Percentiles rank a stretch among this genome's conserved stretches.
Conservation (phyloP, 2,329 filamentous ascomycete genomes). For the Rasamsonia emersonii region DNA sequence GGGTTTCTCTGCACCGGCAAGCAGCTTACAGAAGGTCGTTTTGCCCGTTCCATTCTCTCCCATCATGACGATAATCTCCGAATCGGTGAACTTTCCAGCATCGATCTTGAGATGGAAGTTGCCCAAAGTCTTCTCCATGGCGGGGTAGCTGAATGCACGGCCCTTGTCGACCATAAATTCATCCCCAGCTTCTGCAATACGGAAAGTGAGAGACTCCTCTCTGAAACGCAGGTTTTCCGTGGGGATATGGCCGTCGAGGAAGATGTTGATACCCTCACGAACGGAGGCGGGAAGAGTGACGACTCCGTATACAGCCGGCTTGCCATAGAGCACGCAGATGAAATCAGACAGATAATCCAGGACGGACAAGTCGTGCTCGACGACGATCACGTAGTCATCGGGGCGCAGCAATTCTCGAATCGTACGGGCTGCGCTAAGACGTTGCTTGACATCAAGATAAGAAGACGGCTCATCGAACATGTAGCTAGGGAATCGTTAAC, state of each 20-base stretch:
- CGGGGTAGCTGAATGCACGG: constrained; percentile 77
- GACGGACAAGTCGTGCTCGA: constrained; percentile 98
- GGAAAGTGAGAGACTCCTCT: constrained; percentile 93
- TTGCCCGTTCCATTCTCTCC: constrained; percentile 99
- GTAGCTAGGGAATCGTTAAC: constrained; percentile 46
- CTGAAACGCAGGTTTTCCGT: constrained; percentile 98
- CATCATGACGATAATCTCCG: constrained; percentile 99
- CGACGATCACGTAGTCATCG: constrained; percentile 94
- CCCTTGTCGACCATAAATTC: constrained; percentile 79
- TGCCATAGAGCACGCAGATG: constrained; percentile 93
- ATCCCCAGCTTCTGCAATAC: constrained; percentile 79
- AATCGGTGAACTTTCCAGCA: constrained; percentile 83
- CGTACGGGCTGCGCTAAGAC: constrained; percentile 81
- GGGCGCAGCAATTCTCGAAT: constrained; percentile 84
- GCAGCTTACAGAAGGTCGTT: constrained; percentile 95
- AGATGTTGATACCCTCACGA: constrained; percentile 98
- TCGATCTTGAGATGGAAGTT: constrained; percentile 79
- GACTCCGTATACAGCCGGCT: constrained; percentile 93
- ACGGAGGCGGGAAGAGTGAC: constrained; percentile 93
- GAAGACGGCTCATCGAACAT: constrained; percentile 99
- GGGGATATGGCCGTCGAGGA: constrained; percentile 94
- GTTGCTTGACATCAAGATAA: constrained; percentile 98
- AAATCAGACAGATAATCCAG: constrained; percentile 98
- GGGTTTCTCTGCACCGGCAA: constrained; percentile 88
- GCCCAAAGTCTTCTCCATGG: constrained; percentile 88